Evolutionary conservation across 805 yeast genomes (phyloP).

Genomic region (Nakazawaea ambrosiae): DNA sequence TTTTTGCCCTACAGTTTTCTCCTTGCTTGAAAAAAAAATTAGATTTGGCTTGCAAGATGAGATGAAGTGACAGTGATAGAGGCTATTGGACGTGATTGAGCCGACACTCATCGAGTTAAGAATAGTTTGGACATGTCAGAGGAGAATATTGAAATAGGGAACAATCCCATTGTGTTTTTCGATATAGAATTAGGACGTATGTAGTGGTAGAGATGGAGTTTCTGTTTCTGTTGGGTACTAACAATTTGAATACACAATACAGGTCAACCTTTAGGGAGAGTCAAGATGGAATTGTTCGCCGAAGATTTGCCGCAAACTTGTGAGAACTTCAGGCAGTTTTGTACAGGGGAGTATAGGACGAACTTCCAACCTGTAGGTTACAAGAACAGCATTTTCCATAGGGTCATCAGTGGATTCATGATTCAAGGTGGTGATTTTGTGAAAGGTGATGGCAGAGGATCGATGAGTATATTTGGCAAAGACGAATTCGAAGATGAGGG

Average conservation of each 20-base stretch:
- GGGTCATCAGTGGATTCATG: conserved; percentile 35
- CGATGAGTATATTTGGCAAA: conserved; percentile 32
- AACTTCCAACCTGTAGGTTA: conserved; percentile 36
- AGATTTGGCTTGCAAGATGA: too few species aligned
- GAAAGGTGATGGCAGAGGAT: conserved; percentile 37
- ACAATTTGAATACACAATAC: too few species aligned
- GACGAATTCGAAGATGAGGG: conserved; percentile 37
- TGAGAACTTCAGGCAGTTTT: conserved; percentile 46
- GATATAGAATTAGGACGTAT: conserved; percentile 26
- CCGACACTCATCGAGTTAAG: too few species aligned
- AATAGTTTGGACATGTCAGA: background rate
- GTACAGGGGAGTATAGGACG: conserved; percentile 40
- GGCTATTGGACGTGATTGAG: too few species aligned
- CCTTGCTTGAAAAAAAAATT: too few species aligned
- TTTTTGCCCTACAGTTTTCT: too few species aligned
- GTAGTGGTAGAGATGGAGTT: conserved; percentile 14
- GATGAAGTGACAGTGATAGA: too few species aligned
- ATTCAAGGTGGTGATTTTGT: conserved; percentile 44
- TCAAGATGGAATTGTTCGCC: conserved; percentile 36
- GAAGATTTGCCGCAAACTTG: conserved; percentile 35
- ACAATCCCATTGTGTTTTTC: conserved; percentile 31
- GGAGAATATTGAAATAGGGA: too few species aligned
- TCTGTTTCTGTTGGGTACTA: background rate
- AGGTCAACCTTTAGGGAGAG: conserved; percentile 28
- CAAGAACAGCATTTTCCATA: conserved; percentile 29